Evolutionary conservation across 2,329 filamentous ascomycete species (phyloP), one percentile per base, ranked within the genome.

Genomic region (Claviceps fusiformis): DNA sequence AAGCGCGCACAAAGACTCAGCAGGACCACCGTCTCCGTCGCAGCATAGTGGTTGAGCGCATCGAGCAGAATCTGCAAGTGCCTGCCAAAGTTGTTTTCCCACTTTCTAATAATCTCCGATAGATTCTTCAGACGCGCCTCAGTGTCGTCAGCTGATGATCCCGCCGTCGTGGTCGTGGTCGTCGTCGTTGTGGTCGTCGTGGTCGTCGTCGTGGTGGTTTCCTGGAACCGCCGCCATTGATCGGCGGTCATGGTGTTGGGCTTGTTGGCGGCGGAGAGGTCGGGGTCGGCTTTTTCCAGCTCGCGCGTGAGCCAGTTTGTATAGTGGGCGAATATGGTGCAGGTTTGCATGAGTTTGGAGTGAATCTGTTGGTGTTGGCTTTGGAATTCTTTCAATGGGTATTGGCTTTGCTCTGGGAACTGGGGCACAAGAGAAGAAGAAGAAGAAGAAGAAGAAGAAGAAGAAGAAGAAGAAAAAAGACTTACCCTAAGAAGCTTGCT

Each of bases 291-390:
- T 60, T 87, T 86, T 63, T 89, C 83, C 56, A 98, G 81, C 65
- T 92, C 89, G 59, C 89, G 85, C 11, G 89, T 87, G 45, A 97
- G 80, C 67, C 87, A 91, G 60, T 86, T 85, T 35, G 90, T 95
- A 73, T 95, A 96, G 55, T 86, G 83, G 52, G 91, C 89, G 69
- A 96, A 98, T 75, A 95, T 85, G 58, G 86, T 91, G 75, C 93
- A 97, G 44, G 92, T 95, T 61, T 90, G 88, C 83, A 95, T 93
- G 51, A 98, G 81, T 68, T 97, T 97, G 56, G 91, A 93, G 73
- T 97, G 92, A 66, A 98, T 50, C 47, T 50, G 47, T 95, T 92
- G 96, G 56, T 1, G 31, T 15, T 10, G 2, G 5, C 35, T 27
- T 6, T 3, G 15, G 8, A 5, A 24, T 3, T 54, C 65, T 55